Evolutionary conservation across 2,329 filamentous ascomycete genomes (phyloP).

Genomic region (Clarireedia paspali): DNA sequence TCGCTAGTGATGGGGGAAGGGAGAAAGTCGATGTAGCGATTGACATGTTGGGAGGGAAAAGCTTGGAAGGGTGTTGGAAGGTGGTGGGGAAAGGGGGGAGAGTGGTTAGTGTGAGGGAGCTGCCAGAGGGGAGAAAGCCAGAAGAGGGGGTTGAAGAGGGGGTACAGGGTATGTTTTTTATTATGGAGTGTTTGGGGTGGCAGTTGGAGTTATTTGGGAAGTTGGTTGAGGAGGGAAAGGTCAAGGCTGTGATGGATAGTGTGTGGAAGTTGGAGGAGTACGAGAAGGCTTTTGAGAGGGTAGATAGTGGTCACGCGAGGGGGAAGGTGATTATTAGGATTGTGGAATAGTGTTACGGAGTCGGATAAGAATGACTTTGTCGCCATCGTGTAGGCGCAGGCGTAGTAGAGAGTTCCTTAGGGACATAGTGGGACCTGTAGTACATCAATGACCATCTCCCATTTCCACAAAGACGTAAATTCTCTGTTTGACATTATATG

Average conservation of each 20-base stretch:
- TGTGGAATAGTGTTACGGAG: not conserved
- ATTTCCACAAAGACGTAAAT: too few species aligned
- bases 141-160: not conserved
- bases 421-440: too few species aligned
- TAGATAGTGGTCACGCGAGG: constrained; percentile 1
- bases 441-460: too few species aligned
- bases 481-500: too few species aligned
- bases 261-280: not conserved
- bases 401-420: too few species aligned
- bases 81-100: not conserved
- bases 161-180: not conserved
- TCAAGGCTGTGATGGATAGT: not conserved
- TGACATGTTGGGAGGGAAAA: not conserved
- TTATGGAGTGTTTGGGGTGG: not conserved
- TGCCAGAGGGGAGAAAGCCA: not conserved
- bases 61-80: not conserved
- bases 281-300: not conserved
- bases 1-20: not conserved
- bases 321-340: constrained; percentile 3
- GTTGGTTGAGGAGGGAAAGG: not conserved
- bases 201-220: not conserved
- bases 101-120: not conserved
- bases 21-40: constrained; percentile 1
- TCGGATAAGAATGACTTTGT: too few species aligned
- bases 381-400: too few species aligned